A percentile compares a stretch with the other conserved stretches of the same genome.
phyloP scores from a whole-genome alignment of 2,329 filamentous ascomycete genomes.

The Trichophyton mentagrophytes region DNA sequence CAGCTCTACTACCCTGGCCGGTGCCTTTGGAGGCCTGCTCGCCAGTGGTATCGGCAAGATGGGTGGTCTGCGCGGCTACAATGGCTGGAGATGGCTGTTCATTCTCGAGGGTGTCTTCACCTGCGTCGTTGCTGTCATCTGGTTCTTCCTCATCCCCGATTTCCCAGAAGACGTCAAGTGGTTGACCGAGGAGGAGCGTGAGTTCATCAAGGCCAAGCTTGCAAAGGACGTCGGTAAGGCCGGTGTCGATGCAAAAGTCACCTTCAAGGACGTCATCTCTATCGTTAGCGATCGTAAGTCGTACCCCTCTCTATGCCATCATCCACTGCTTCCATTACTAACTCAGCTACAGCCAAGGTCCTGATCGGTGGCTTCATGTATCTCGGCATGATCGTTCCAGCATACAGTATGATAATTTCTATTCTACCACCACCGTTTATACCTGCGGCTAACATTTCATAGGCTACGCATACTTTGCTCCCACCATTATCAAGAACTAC shows the following conservation, averaged over 20 bases:
- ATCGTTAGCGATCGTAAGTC: conserved; percentile 54
- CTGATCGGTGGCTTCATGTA: conserved; percentile 69
- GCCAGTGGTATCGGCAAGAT: conserved; percentile 50
- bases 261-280: conserved; percentile 43
- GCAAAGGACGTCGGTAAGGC: conserved; percentile 56
- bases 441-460: conserved; percentile 6
- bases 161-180: conserved; percentile 66
- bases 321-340: conserved; percentile 7
- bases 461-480: conserved; percentile 62
- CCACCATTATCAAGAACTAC: conserved; percentile 56
- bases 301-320: background rate
- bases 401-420: conserved; percentile 40
- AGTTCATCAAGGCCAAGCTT: conserved; percentile 53
- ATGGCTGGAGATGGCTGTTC: conserved; percentile 39
- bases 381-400: conserved; percentile 64
- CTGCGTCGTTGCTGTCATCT: conserved; percentile 44
- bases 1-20: conserved; percentile 51
- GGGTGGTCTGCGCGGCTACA: conserved; percentile 45
- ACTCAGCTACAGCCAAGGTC: conserved; percentile 41
- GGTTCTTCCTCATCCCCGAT: conserved; percentile 55
- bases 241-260: conserved; percentile 50
- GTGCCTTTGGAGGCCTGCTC: conserved; percentile 50
- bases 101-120: conserved; percentile 55
- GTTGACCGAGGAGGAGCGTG: conserved; percentile 56
- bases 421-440: background rate